Conservation (phyloP, 2,329 filamentous ascomycete species). For the Lithohypha guttulata region DNA sequence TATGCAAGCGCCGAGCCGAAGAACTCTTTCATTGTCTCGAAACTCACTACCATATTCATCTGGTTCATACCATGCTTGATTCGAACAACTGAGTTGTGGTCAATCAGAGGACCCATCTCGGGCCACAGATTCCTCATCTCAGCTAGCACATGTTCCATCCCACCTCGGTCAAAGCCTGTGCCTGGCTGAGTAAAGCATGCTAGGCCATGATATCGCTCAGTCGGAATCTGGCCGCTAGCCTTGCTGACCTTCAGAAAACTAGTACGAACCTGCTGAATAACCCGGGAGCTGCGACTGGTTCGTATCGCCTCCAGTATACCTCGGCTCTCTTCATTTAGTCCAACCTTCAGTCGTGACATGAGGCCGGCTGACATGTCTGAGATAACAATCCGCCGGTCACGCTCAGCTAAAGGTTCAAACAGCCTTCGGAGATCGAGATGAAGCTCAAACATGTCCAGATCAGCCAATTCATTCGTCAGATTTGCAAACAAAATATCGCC, state of each 20-base stretch:
- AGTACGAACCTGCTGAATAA: background rate
- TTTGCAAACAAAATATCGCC: background rate
- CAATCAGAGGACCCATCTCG: background rate
- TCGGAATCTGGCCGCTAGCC: background rate
- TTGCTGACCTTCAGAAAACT: background rate
- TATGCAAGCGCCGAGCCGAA: background rate
- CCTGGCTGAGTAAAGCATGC: background rate
- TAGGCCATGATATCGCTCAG: background rate
- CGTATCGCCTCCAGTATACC: conserved; percentile 7
- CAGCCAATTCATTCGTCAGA: background rate
- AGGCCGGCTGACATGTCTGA: background rate
- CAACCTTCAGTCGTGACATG: conserved; percentile 1
- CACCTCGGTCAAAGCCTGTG: background rate
- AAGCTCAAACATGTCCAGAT: conserved; percentile 4
- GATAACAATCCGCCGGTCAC: background rate
- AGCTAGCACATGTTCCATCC: background rate
- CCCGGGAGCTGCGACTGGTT: conserved; percentile 1
- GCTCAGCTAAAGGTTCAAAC: background rate
- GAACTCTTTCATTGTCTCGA: conserved; percentile 6
- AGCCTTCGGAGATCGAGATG: background rate
- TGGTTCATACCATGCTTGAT: conserved; percentile 5
- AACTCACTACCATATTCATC: background rate
- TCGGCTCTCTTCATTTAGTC: conserved; percentile 2
- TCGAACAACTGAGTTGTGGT: background rate
- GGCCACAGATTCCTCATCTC: conserved; percentile 6